Percentiles rank a stretch among this genome's conserved stretches.
phyloP scores from a whole-genome alignment of 2,329 filamentous ascomycete species.

The Penicillium sp. region DNA sequence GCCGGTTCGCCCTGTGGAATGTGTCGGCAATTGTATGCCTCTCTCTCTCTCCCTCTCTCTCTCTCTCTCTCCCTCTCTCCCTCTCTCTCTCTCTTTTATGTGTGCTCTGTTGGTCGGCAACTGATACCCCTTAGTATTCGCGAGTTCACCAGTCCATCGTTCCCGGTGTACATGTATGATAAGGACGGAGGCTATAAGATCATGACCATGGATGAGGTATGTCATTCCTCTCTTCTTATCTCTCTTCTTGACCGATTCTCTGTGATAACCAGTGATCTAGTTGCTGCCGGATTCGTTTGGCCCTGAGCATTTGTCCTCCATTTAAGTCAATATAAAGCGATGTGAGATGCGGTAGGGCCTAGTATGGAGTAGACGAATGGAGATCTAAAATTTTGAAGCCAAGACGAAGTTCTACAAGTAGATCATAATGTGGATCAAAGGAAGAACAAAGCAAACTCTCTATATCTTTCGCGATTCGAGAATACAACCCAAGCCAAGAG shows the following conservation, averaged over 20 bases:
- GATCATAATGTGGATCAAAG: background rate
- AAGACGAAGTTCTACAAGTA: background rate
- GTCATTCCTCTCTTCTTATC: background rate
- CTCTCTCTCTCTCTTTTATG: background rate
- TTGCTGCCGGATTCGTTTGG: conserved; percentile 69
- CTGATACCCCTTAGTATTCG: conserved; percentile 55
- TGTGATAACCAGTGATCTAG: conserved; percentile 39
- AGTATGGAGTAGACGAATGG: background rate
- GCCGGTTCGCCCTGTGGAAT: conserved; percentile 81
- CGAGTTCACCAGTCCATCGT: conserved; percentile 68
- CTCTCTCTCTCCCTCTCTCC: too few species aligned
- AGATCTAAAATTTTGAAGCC: background rate
- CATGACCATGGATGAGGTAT: conserved; percentile 42
- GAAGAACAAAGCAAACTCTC: background rate
- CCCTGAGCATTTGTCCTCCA: conserved; percentile 35
- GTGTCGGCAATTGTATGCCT: conserved; percentile 80
- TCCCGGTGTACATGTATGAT: conserved; percentile 91
- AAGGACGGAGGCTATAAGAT: conserved; percentile 64
- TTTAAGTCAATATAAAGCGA: background rate
- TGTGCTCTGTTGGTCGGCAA: background rate
- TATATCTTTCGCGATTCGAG: background rate
- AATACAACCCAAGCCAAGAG: background rate
- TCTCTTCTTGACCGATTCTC: background rate
- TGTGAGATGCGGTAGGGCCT: background rate
- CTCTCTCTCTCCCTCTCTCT: too few species aligned